Base-by-base conservation (phyloP, 306 rosid genomes). In the Prunus armeniaca region DNA sequence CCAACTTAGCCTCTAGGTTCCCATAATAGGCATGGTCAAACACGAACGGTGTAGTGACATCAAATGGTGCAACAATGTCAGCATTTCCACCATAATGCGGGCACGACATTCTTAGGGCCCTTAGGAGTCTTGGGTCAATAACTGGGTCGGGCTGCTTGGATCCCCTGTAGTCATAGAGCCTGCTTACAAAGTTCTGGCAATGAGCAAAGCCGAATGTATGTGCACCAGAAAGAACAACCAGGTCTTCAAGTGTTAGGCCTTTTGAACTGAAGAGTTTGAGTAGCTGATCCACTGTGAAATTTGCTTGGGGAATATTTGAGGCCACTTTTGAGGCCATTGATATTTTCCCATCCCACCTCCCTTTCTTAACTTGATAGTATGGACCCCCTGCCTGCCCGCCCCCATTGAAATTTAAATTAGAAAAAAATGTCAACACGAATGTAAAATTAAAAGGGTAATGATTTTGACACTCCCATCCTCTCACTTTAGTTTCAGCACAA, bases 331-430 rank as follows among this genome's bases (percentile, higher is more conserved):
- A 88, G 76, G 97, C 98, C 95, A 74, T 82, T 73, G 98, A 94
- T 78, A 82, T 80, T 80, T 75, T 94, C 25, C 97, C 98, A 82
- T 94, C 98, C 97, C 97, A 91, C 83, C 97, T 86, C 18, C 98
- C 98, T 52, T 88, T 90, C 82, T 77, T 90, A 55, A 91, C 97
- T 86, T 82, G 91, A 83, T 94, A 91, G 81, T 86, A 87, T 4
- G 98, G 98, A 17, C 98, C 98, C 60, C 97, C 98, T 72, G 87
- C 95, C 95, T 90, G 82, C 63, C 43, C 43, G 78, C 63, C 46
- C 43, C 54, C n/a, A 6, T 71, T 71, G 73, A 71, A 34, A 52
- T 30, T 54, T 3, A 13, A 34, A 52, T 71, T 17, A 27, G 25
- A 30, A 11, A 52, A 20, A 34, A 24, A 24, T 22, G 32, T 58